Evolutionary conservation across 192 early-diverging fungal genomes (phyloP).

Genomic region (Backusella tuberculispora): DNA sequence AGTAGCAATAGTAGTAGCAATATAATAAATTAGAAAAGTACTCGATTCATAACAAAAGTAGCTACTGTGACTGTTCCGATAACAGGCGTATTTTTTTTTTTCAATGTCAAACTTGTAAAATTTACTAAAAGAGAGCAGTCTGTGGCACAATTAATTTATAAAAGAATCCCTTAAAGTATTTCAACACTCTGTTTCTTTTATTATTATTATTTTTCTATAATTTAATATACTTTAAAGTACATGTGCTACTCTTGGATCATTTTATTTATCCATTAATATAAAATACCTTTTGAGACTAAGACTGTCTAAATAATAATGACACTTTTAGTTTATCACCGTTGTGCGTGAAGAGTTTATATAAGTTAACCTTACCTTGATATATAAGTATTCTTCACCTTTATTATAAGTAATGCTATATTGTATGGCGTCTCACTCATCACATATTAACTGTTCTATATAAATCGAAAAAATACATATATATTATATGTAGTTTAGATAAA

Average conservation of each 20-base stretch:
- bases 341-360: too few species aligned
- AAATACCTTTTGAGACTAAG: too few species aligned
- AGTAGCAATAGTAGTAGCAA: background rate
- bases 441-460: too few species aligned
- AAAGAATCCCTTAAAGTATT: background rate
- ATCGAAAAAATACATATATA: too few species aligned
- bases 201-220: background rate
- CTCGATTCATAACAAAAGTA: background rate
- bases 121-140: background rate
- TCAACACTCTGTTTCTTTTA: background rate
- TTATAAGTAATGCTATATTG: too few species aligned
- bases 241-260: background rate
- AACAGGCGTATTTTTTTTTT: slow-evolving; percentile 4
- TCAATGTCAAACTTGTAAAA: slow-evolving; percentile 17
- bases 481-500: too few species aligned
- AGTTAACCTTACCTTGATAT: too few species aligned
- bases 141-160: slow-evolving; percentile 9
- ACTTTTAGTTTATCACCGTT: too few species aligned
- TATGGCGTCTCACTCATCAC: too few species aligned
- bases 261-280: background rate
- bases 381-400: too few species aligned
- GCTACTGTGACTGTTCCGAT: slow-evolving; percentile 1
- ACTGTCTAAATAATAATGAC: too few species aligned
- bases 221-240: background rate
- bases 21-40: background rate